A percentile compares a stretch with the other conserved stretches of the same genome.
Conservation (phyloP, 2,329 filamentous ascomycete species). For the Clarireedia homoeocarpa region DNA sequence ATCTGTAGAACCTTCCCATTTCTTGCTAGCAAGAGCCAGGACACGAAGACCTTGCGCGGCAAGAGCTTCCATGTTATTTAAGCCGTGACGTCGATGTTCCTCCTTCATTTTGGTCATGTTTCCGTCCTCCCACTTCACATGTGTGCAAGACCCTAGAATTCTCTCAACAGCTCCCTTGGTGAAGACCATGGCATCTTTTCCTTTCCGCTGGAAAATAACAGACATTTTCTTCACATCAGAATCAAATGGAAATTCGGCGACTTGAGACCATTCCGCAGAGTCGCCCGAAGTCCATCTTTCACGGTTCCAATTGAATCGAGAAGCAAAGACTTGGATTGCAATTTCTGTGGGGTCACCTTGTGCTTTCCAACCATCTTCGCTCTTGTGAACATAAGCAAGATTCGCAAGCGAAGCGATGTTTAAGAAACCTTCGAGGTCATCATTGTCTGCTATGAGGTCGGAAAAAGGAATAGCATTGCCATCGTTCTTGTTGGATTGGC, state of each 20-base stretch:
- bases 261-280: constrained; percentile 44
- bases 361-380: constrained; percentile 48
- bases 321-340: constrained; percentile 66
- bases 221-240: constrained; percentile 72
- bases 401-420: constrained; percentile 59
- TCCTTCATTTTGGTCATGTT: constrained; percentile 41
- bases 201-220: constrained; percentile 49
- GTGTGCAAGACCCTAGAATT: constrained; percentile 54
- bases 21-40: constrained; percentile 51
- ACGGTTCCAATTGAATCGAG: constrained; percentile 57
- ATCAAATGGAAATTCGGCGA: constrained; percentile 67
- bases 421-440: constrained; percentile 46
- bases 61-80: constrained; percentile 61
- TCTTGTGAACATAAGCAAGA: constrained; percentile 52
- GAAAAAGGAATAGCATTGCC: not conserved
- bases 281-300: constrained; percentile 43
- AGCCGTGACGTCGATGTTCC: constrained; percentile 45
- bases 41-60: constrained; percentile 61
- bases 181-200: constrained; percentile 39
- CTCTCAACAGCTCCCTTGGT: constrained; percentile 65
- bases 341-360: constrained; percentile 65
- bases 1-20: constrained; percentile 25
- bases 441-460: constrained; percentile 38
- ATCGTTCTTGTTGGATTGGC: constrained; percentile 6
- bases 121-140: constrained; percentile 36